A percentile compares a stretch with the other conserved stretches of the same genome.
Conservation (phyloP, 2,329 filamentous ascomycete genomes). For the Ceratocystis albifundus region DNA sequence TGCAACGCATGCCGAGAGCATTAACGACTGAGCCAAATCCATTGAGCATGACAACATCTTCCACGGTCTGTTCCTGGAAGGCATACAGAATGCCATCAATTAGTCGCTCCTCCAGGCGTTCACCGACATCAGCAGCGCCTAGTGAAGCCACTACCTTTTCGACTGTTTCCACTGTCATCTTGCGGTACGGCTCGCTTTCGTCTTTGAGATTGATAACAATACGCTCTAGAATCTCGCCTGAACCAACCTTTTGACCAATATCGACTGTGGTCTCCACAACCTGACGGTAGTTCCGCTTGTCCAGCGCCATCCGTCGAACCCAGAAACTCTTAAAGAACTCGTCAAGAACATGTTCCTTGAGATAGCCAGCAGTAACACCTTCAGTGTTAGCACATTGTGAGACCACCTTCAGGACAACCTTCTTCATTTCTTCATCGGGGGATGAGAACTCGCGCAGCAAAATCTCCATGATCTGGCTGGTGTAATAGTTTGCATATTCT, state of each 20-base stretch:
- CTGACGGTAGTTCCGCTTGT: slow-evolving; percentile 95
- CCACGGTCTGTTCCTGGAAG: slow-evolving; percentile 96
- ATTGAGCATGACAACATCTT: slow-evolving; percentile 92
- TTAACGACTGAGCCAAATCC: slow-evolving; percentile 97
- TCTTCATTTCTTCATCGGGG: slow-evolving; percentile 99
- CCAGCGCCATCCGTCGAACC: slow-evolving; percentile 91
- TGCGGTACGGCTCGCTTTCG: slow-evolving; percentile 92
- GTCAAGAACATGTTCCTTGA: slow-evolving; percentile 87
- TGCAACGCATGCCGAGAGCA: slow-evolving; percentile 82
- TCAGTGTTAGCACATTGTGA: slow-evolving; percentile 91
- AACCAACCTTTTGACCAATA: slow-evolving; percentile 93
- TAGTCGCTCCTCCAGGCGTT: slow-evolving; percentile 81
- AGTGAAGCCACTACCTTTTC: slow-evolving; percentile 92
- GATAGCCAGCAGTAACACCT: slow-evolving; percentile 85
- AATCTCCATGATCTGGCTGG: slow-evolving; percentile 97
- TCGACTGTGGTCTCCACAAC: slow-evolving; percentile 98
- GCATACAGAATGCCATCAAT: slow-evolving; percentile 92
- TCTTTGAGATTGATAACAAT: slow-evolving; percentile 95
- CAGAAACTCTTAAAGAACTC: slow-evolving; percentile 99
- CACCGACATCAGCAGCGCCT: slow-evolving; percentile 85
- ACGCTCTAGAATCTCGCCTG: slow-evolving; percentile 83
- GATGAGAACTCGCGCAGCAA: slow-evolving; percentile 90
- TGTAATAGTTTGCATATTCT: slow-evolving; percentile 98
- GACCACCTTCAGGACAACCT: slow-evolving; percentile 93
- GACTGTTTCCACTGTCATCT: slow-evolving; percentile 97